A percentile compares a stretch with the other conserved stretches of the same genome.
Evolutionary conservation across 345 rosid species (phyloP).

Genomic region (Psidium friedrichsthalianum): DNA sequence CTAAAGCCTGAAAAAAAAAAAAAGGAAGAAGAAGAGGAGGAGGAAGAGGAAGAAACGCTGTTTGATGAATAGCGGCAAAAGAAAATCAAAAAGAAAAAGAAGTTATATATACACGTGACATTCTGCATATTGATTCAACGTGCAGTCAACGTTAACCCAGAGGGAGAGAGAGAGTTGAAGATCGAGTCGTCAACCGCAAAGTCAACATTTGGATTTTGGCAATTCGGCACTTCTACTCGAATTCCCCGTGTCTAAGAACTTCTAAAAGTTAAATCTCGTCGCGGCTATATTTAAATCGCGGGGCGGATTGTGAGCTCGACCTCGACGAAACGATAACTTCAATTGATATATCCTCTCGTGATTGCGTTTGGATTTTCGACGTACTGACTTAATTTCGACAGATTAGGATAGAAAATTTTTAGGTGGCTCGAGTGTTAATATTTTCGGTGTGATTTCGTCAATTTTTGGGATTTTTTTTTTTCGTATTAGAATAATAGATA

Average conservation of each 20-base stretch:
- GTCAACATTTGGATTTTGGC: not conserved
- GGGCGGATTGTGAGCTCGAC: accelerated
- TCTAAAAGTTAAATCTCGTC: not conserved
- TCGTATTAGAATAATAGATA: accelerated
- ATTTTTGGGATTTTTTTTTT: accelerated
- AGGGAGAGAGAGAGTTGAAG: not conserved
- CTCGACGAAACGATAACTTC: too few species aligned
- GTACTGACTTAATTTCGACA: accelerated
- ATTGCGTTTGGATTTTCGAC: accelerated
- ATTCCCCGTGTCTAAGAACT: not conserved
- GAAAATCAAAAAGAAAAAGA: not conserved
- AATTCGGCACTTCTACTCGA: not conserved
- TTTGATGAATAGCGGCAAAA: not conserved
- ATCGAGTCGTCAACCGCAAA: not conserved
- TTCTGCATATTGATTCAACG: not conserved
- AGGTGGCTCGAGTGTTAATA: too few species aligned
- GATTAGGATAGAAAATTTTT: too few species aligned
- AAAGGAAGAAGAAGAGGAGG: not conserved
- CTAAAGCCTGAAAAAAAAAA: not conserved
- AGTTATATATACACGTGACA: not conserved
- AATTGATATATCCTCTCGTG: too few species aligned
- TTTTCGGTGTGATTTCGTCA: too few species aligned
- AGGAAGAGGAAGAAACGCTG: not conserved
- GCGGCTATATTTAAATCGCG: accelerated
- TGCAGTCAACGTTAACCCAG: not conserved